Conservation (phyloP, 2,329 filamentous ascomycete species). For the Lachnellula hyalina region DNA sequence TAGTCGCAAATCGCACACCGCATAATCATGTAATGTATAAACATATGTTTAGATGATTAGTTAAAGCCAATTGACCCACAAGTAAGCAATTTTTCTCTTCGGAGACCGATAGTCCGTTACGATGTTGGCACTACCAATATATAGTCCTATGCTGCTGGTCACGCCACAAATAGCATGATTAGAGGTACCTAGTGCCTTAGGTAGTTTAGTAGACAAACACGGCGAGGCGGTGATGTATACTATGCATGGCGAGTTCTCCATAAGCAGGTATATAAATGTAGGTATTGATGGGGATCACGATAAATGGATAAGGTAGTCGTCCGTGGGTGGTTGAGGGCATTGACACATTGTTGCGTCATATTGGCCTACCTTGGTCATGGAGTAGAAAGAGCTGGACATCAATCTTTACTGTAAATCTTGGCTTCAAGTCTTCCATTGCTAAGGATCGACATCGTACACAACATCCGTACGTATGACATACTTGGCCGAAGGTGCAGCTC, state of each 20-base stretch:
- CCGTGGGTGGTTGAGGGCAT: neutral
- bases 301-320: neutral
- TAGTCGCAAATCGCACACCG: no score
- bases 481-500: slow-evolving; percentile 49
- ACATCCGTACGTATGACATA: slow-evolving; percentile 70
- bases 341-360: neutral
- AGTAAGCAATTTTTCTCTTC: no score
- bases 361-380: neutral
- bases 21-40: no score
- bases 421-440: slow-evolving; percentile 2
- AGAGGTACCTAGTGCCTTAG: no score
- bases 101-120: no score
- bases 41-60: no score
- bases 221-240: slow-evolving; percentile 11
- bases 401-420: neutral
- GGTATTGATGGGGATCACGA: neutral
- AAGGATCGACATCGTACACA: slow-evolving; percentile 54
- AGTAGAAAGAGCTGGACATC: neutral
- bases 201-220: no score
- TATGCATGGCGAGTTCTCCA: slow-evolving; percentile 10
- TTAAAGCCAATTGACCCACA: no score
- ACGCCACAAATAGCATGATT: no score
- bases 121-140: no score
- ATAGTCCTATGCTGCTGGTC: no score
- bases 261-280: neutral